These are phyloP conservation scores for Sugiyamaella chiloensis DNA, from an alignment of 805 yeast species.

Conservation along the genomic window DNA sequence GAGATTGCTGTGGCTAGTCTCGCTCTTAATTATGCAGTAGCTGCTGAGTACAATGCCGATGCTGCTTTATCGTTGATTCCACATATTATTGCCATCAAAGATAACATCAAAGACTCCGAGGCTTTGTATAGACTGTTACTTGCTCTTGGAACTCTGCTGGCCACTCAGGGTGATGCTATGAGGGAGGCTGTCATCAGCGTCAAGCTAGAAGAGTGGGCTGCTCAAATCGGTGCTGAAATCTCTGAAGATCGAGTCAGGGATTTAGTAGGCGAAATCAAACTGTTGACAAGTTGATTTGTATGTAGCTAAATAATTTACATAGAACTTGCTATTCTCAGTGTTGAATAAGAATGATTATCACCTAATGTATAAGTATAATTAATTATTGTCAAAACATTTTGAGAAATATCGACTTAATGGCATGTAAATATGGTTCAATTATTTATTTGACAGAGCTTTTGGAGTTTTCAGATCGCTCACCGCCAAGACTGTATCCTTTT, in stretches of 20 bases:
- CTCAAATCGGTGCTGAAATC: background rate
- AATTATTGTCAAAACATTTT: too few relatives aligned
- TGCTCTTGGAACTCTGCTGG: slow-evolving; percentile 46
- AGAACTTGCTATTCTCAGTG: too few relatives aligned
- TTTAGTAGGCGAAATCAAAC: background rate
- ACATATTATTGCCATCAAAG: slow-evolving; percentile 33
- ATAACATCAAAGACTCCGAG: slow-evolving; percentile 48
- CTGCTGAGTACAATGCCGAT: slow-evolving; percentile 30
- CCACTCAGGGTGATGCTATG: background rate
- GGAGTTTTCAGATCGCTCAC: too few relatives aligned
- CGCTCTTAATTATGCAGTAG: slow-evolving; percentile 44
- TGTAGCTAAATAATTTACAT: background rate
- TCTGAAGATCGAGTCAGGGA: background rate
- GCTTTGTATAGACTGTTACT: slow-evolving; percentile 63
- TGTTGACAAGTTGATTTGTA: background rate
- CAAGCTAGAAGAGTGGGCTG: background rate
- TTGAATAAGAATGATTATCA: too few relatives aligned
- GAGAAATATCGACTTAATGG: too few relatives aligned
- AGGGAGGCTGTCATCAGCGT: background rate
- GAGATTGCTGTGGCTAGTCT: slow-evolving; percentile 48
- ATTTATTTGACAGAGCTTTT: too few relatives aligned
- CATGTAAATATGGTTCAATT: too few relatives aligned
- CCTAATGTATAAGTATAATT: too few relatives aligned
- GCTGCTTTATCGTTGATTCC: slow-evolving; percentile 30
- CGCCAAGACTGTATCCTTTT: background rate